Percentiles rank a stretch among this genome's conserved stretches.
Evolutionary conservation across 257 asterid genomes (phyloP).

Genomic region (Nemophila menziesii): DNA sequence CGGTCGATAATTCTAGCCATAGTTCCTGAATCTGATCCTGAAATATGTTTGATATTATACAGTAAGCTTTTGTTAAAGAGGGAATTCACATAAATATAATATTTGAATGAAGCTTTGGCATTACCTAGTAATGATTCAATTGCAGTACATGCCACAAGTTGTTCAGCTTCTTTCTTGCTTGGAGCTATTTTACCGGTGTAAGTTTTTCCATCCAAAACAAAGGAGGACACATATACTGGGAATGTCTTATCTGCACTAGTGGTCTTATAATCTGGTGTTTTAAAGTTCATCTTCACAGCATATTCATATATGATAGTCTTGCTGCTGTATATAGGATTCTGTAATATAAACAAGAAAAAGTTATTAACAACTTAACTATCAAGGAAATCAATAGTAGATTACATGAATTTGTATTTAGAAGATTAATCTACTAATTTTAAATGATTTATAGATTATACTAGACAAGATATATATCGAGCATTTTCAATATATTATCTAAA

Average conservation of each 20-base stretch:
- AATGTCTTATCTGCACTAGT: conserved; percentile 7
- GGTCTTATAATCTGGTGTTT: conserved; percentile 16
- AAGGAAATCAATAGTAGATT: too few relatives aligned
- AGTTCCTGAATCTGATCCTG: conserved; percentile 20
- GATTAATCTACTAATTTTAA: not conserved
- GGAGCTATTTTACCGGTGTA: conserved; percentile 18
- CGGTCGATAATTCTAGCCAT: conserved; percentile 16
- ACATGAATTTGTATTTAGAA: not conserved
- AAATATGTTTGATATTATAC: not conserved
- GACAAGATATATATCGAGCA: too few relatives aligned
- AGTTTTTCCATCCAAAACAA: conserved; percentile 14
- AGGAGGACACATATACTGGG: conserved; percentile 9
- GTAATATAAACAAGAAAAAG: not conserved
- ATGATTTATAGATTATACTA: too few relatives aligned
- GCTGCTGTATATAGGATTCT: conserved; percentile 17
- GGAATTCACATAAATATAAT: not conserved
- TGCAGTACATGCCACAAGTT: conserved; percentile 19
- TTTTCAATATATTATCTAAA: too few relatives aligned
- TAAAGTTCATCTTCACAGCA: conserved; percentile 17
- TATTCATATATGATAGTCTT: conserved; percentile 23
- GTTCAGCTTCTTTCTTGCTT: conserved; percentile 28
- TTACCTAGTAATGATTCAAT: conserved; percentile 23
- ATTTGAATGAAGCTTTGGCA: not conserved
- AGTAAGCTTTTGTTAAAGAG: conserved; percentile 1
- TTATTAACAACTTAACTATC: too few relatives aligned